Conservation (phyloP, 805 yeast genomes). For the Tetrapisispora arboricola region DNA sequence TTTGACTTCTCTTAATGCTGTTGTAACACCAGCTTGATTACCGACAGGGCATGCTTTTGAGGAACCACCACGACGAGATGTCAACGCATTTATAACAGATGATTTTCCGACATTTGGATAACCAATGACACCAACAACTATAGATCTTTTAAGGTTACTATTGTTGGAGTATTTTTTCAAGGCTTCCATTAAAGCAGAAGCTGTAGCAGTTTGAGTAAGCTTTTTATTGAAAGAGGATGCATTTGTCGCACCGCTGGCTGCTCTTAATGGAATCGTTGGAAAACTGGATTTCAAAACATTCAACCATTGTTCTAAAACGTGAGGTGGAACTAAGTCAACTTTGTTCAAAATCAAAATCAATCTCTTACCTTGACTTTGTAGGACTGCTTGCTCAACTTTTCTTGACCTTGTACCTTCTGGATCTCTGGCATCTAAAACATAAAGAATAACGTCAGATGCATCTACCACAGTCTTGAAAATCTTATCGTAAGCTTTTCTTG, state of each 20-base stretch:
- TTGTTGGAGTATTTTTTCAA: slow-evolving; percentile 78
- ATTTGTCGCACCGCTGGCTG: slow-evolving; percentile 65
- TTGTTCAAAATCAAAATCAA: slow-evolving; percentile 80
- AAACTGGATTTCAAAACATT: slow-evolving; percentile 66
- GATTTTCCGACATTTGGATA: slow-evolving; percentile 59
- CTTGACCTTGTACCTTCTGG: slow-evolving; percentile 91
- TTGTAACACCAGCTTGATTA: slow-evolving; percentile 61
- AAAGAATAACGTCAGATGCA: slow-evolving; percentile 79
- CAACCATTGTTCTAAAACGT: slow-evolving; percentile 76
- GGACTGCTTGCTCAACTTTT: slow-evolving; percentile 81
- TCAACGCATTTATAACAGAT: slow-evolving; percentile 81
- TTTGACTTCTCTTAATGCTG: too few relatives aligned
- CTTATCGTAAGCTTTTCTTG: slow-evolving; percentile 87
- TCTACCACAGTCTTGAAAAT: slow-evolving; percentile 89
- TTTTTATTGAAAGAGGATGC: slow-evolving; percentile 62
- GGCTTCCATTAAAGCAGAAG: slow-evolving; percentile 64
- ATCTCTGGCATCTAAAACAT: slow-evolving; percentile 95
- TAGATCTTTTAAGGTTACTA: slow-evolving; percentile 77
- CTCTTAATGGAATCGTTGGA: slow-evolving; percentile 86
- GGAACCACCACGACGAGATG: slow-evolving; percentile 59
- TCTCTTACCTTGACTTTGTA: slow-evolving; percentile 67
- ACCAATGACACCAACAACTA: slow-evolving; percentile 91
- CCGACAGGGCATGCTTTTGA: slow-evolving; percentile 89
- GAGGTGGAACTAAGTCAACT: slow-evolving; percentile 84
- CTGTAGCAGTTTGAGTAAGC: slow-evolving; percentile 59